A percentile compares a stretch with the other conserved stretches of the same genome.
phyloP scores from a whole-genome alignment of 2,329 filamentous ascomycete genomes.

The Ascochyta fabae region DNA sequence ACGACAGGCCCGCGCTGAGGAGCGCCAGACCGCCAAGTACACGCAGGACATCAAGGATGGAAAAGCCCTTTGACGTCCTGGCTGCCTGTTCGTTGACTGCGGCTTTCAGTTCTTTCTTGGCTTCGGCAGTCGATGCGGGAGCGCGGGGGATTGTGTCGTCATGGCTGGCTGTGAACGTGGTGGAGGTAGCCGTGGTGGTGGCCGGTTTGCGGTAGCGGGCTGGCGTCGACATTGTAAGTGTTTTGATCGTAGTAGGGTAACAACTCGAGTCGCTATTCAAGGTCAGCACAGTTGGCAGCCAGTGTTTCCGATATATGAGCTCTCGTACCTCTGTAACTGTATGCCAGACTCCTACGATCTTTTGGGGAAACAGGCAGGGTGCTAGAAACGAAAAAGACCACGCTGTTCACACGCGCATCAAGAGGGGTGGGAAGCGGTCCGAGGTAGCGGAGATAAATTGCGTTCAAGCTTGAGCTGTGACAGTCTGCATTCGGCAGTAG shows the following conservation, averaged over 20 bases:
- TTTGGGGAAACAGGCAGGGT: neutral
- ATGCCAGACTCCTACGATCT: neutral
- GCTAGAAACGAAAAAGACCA: neutral
- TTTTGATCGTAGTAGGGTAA: neutral
- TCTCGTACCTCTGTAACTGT: no score
- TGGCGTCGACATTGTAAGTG: constrained; percentile 27
- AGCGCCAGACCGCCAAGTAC: constrained; percentile 71
- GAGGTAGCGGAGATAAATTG: constrained; percentile 23
- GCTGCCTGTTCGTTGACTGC: constrained; percentile 33
- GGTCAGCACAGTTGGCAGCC: neutral
- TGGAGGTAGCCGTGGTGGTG: constrained; percentile 4
- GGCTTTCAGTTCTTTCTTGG: constrained; percentile 36
- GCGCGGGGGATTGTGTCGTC: constrained; percentile 8
- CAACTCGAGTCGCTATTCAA: no score
- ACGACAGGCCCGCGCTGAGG: constrained; percentile 73
- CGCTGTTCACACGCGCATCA: constrained; percentile 6
- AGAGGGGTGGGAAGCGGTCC: constrained; percentile 14
- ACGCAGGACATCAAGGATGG: constrained; percentile 69
- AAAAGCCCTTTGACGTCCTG: constrained; percentile 31
- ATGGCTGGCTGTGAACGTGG: constrained; percentile 3
- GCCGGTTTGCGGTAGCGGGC: constrained; percentile 29
- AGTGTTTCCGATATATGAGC: neutral
- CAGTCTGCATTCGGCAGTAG: constrained; percentile 8
- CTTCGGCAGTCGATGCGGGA: constrained; percentile 22
- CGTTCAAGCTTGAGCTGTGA: constrained; percentile 13